phyloP scores from a whole-genome alignment of 495 filamentous ascomycete species.

The Penicillium cosmopolitanum region DNA sequence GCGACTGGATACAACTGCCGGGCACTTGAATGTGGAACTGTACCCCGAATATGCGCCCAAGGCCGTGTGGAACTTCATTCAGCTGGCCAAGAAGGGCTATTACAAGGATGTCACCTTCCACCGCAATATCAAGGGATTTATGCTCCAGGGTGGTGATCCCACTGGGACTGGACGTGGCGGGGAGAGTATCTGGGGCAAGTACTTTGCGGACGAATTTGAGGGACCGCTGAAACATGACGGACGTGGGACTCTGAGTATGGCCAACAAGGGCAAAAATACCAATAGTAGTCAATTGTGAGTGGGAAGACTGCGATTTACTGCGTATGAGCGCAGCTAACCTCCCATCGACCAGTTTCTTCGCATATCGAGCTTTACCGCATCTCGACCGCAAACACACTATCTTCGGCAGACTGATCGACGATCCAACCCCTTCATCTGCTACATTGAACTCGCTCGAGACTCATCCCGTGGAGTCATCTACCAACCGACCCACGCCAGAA shows the following conservation, averaged over 20 bases:
- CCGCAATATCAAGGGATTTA: conserved; percentile 91
- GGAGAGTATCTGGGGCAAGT: conserved; percentile 82
- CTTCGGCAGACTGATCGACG: conserved; percentile 83
- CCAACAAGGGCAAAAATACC: conserved; percentile 97
- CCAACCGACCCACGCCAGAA: conserved; percentile 71
- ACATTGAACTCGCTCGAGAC: conserved; percentile 75
- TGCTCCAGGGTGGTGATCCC: conserved; percentile 89
- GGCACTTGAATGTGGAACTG: conserved; percentile 86
- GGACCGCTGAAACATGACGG: conserved; percentile 79
- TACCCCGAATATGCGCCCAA: conserved; percentile 86
- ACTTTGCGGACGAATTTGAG: conserved; percentile 91
- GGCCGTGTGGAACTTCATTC: conserved; percentile 96
- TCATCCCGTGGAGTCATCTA: conserved; percentile 65
- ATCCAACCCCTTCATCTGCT: conserved; percentile 58
- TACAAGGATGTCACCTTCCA: conserved; percentile 85
- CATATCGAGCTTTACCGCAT: conserved; percentile 79
- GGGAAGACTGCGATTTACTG: background rate
- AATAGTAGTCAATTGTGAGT: conserved; percentile 85
- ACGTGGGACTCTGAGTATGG: conserved; percentile 87
- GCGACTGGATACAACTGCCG: conserved; percentile 79
- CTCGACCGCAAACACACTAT: conserved; percentile 96
- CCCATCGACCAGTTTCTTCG: conserved; percentile 68
- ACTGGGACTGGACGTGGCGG: conserved; percentile 82
- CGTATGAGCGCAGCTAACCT: conserved; percentile 7
- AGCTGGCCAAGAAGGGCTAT: conserved; percentile 85